Percentiles rank a stretch among this genome's conserved stretches.
Evolutionary conservation across 1,284 basidiomycete species (phyloP).

Genomic region (Tilletia indica): DNA sequence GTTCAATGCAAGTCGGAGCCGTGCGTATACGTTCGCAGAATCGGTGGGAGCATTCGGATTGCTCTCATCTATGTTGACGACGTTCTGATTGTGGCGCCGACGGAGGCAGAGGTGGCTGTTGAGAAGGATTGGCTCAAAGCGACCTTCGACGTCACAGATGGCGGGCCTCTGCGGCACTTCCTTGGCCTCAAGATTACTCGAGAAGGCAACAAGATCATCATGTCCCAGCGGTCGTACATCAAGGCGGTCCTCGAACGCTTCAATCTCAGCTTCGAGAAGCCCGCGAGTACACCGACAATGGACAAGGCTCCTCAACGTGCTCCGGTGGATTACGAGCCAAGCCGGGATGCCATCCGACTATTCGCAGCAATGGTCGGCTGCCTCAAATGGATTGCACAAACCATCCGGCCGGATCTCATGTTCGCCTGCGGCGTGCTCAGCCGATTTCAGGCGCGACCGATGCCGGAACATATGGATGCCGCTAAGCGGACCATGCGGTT

Average conservation of each 20-base stretch:
- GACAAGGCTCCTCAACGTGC: background rate
- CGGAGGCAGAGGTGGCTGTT: background rate
- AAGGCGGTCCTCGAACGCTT: background rate
- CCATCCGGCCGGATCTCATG: background rate
- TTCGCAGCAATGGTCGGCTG: constrained; percentile 1
- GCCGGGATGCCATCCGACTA: background rate
- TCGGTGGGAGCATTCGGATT: background rate
- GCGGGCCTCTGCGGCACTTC: background rate
- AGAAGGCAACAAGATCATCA: background rate
- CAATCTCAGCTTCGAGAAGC: background rate
- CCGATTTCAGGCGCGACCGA: background rate
- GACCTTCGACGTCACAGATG: background rate
- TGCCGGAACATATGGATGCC: background rate
- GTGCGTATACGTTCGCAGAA: background rate
- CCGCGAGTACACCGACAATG: background rate
- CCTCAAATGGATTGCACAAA: constrained; percentile 1
- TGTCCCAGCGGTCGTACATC: background rate
- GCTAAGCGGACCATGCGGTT: background rate
- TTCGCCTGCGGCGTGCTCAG: background rate
- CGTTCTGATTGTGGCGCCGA: background rate
- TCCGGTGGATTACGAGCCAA: background rate
- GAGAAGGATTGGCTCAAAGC: background rate
- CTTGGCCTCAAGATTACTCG: background rate
- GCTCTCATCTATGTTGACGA: background rate
- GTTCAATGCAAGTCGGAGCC: constrained; percentile 5